Evolutionary conservation across 2,329 filamentous ascomycete genomes (phyloP).

Genomic region (Botrytis porri): DNA sequence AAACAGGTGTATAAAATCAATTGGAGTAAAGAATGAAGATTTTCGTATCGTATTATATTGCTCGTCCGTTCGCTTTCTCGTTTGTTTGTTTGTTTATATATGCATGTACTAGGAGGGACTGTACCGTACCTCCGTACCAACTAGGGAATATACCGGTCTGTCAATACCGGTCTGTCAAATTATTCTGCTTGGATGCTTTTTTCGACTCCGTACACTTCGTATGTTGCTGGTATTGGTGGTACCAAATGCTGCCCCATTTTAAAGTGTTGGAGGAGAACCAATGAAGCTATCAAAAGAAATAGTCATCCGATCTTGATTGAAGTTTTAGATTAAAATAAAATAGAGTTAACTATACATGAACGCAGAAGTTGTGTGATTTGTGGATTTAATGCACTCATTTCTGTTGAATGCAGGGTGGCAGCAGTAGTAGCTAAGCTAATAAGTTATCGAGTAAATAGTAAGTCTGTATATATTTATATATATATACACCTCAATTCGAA

Average conservation of each 20-base stretch:
- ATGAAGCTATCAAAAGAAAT: not conserved
- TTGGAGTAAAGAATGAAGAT: not conserved
- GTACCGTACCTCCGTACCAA: not conserved
- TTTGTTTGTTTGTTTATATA: not conserved
- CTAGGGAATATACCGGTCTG: no score
- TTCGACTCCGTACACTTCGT: not conserved
- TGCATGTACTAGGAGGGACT: not conserved
- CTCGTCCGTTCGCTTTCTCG: not conserved
- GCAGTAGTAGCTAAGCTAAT: not conserved
- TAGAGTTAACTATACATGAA: not conserved
- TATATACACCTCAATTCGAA: not conserved
- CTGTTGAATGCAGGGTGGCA: not conserved
- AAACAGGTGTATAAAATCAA: constrained; percentile 12
- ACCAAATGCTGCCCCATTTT: not conserved
- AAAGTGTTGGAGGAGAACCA: not conserved
- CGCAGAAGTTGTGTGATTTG: not conserved
- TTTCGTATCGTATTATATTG: not conserved
- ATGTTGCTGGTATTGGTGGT: not conserved
- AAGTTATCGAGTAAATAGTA: not conserved
- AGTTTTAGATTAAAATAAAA: not conserved
- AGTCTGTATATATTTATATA: no score
- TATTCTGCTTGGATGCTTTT: not conserved
- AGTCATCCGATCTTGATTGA: not conserved
- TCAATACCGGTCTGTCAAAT: no score
- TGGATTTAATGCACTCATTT: not conserved